Conservation (phyloP, 768 basidiomycete species). For the Artomyces pyxidatus region DNA sequence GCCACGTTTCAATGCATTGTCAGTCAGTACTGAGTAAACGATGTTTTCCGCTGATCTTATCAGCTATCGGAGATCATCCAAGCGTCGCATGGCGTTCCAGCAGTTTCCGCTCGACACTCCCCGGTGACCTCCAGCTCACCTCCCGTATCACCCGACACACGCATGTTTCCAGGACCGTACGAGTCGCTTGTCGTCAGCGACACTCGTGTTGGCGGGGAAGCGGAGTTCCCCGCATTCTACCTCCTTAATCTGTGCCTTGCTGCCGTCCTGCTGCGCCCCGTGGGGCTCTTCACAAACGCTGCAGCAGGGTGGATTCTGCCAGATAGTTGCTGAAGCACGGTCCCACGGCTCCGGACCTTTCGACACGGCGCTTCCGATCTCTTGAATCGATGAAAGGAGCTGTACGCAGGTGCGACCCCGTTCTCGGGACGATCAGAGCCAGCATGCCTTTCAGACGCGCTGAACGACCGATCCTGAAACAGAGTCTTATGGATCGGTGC, state of each 20-base stretch:
- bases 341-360: constrained; percentile 5
- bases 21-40: neutral
- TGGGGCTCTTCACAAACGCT: neutral
- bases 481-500: too few species aligned
- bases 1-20: neutral
- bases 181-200: constrained; percentile 1
- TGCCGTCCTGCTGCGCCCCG: neutral
- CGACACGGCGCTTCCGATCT: neutral
- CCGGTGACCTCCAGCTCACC: neutral
- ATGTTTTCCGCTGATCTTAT: constrained; percentile 12
- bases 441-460: constrained; percentile 6
- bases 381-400: constrained; percentile 10
- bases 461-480: too few species aligned
- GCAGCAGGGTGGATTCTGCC: constrained; percentile 5
- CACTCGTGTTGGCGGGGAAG: constrained; percentile 5
- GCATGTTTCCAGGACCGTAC: neutral
- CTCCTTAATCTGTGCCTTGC: neutral
- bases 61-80: constrained; percentile 12
- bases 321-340: constrained; percentile 1
- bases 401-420: neutral
- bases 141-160: neutral
- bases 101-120: constrained; percentile 7
- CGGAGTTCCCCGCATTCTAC: constrained; percentile 5
- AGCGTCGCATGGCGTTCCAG: constrained; percentile 2
- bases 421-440: neutral